Conservation (phyloP, 495 filamentous ascomycete genomes). For the Hypoxylon rickii region DNA sequence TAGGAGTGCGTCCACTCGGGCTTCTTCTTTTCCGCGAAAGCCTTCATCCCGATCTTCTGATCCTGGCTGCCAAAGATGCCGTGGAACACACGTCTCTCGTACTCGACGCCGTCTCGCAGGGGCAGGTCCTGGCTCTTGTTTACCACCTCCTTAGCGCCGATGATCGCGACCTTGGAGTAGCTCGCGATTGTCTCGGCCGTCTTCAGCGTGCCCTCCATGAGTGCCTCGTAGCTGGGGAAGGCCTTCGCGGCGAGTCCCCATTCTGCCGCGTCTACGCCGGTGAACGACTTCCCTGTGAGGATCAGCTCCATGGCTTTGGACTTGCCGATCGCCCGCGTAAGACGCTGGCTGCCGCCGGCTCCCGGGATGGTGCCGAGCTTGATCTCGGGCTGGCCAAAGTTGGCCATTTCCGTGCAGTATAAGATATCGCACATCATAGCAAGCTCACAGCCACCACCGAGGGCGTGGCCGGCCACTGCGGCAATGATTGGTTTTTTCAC, state of each 20-base stretch:
- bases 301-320: slow-evolving; percentile 91
- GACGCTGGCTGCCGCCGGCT: slow-evolving; percentile 87
- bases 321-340: slow-evolving; percentile 88
- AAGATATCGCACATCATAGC: slow-evolving; percentile 97
- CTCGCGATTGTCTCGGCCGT: slow-evolving; percentile 89
- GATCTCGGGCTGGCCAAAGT: slow-evolving; percentile 96
- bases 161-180: slow-evolving; percentile 76
- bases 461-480: slow-evolving; percentile 90
- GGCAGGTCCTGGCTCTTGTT: slow-evolving; percentile 93
- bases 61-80: slow-evolving; percentile 88
- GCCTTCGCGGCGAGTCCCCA: slow-evolving; percentile 89
- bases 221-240: slow-evolving; percentile 79
- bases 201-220: slow-evolving; percentile 75
- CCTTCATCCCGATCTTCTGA: slow-evolving; percentile 97
- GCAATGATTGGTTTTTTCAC: slow-evolving; percentile 93
- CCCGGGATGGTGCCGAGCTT: slow-evolving; percentile 91
- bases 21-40: slow-evolving; percentile 94
- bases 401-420: slow-evolving; percentile 81
- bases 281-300: slow-evolving; percentile 82
- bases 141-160: slow-evolving; percentile 96
- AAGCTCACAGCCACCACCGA: slow-evolving; percentile 94
- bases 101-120: slow-evolving; percentile 89
- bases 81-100: slow-evolving; percentile 91
- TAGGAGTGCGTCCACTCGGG: slow-evolving; percentile 87
- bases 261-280: slow-evolving; percentile 76